Conservation (phyloP, 768 basidiomycete species). For the Pholiota microspora region DNA sequence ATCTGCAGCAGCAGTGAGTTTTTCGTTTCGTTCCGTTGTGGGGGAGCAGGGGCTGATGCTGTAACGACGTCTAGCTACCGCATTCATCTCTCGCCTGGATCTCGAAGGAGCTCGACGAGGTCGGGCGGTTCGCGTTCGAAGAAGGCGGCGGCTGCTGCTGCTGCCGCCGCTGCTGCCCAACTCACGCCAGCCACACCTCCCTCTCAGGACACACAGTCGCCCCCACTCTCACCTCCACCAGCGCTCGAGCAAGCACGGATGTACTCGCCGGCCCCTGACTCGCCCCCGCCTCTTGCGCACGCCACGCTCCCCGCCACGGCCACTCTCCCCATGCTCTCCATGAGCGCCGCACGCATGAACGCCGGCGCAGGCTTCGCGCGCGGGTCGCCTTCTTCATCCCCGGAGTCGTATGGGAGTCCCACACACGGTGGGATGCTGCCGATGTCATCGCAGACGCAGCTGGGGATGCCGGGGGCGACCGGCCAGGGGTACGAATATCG, state of each 20-base stretch:
- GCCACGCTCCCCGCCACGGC: slow-evolving; percentile 46
- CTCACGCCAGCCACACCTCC: slow-evolving; percentile 23
- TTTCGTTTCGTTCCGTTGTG: neutral
- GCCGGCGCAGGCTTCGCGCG: slow-evolving; percentile 11
- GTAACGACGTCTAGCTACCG: slow-evolving; percentile 52
- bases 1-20: slow-evolving; percentile 65
- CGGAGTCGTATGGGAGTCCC: slow-evolving; percentile 40
- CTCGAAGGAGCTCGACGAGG: slow-evolving; percentile 64
- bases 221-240: slow-evolving; percentile 38
- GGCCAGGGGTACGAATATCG: slow-evolving; percentile 32
- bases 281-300: slow-evolving; percentile 52
- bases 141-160: slow-evolving; percentile 28
- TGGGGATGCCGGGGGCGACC: slow-evolving; percentile 4
- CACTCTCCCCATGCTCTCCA: slow-evolving; percentile 18
- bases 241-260: slow-evolving; percentile 43
- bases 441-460: slow-evolving; percentile 22
- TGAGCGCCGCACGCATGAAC: slow-evolving; percentile 10
- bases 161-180: slow-evolving; percentile 14
- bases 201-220: too few species aligned
- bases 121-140: slow-evolving; percentile 40
- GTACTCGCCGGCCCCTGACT: slow-evolving; percentile 49
- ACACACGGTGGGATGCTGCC: slow-evolving; percentile 21
- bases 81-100: slow-evolving; percentile 80
- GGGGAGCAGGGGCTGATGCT: neutral
- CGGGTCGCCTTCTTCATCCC: slow-evolving; percentile 42